Evolutionary conservation across 208 protist genomes (phyloP).

Genomic region (Acanthamoeba culbertsoni): DNA sequence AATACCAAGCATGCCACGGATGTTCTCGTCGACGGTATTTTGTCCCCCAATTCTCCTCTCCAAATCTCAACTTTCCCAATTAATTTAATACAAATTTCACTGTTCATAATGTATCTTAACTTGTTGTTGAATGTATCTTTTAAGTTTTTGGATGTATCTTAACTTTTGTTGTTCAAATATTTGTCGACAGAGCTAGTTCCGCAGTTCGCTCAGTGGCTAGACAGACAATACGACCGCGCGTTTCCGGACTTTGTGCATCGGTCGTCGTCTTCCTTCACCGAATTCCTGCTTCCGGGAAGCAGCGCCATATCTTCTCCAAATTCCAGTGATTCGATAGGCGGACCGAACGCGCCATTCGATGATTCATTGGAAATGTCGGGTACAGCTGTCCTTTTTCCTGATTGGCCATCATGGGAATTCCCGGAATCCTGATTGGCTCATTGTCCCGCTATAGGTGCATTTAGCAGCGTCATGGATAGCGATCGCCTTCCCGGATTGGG

Average conservation of each 20-base stretch:
- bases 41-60: background rate
- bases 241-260: background rate
- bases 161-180: background rate
- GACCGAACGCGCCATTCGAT: background rate
- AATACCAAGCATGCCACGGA: conserved; percentile 31
- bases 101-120: no score
- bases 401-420: no score
- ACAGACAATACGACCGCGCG: background rate
- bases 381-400: background rate
- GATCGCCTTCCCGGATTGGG: background rate
- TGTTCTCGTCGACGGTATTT: background rate
- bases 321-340: background rate
- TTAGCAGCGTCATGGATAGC: background rate
- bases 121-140: no score
- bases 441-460: background rate
- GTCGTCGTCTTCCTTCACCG: background rate
- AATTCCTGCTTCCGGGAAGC: background rate
- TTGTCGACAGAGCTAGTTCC: background rate
- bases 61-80: background rate
- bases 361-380: background rate
- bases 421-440: background rate
- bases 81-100: no score
- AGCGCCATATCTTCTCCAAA: background rate
- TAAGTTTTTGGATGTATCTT: background rate
- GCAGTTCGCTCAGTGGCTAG: conserved; percentile 14